These are phyloP conservation scores for Talaromyces pinophilus DNA, from an alignment of 2,329 filamentous ascomycete species.

Conservation along the genomic window DNA sequence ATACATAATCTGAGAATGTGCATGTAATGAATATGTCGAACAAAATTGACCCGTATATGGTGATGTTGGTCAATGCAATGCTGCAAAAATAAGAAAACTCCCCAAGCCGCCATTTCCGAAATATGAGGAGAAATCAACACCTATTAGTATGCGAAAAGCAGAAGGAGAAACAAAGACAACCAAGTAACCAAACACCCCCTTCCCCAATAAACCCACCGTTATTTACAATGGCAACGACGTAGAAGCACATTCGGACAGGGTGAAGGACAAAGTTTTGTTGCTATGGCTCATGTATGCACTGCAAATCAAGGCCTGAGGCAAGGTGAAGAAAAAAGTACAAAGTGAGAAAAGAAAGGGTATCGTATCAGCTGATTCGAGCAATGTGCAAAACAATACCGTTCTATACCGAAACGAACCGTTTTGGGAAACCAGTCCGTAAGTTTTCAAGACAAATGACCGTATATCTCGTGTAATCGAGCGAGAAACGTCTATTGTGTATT, in stretches of 20 bases:
- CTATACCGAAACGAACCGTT: conserved; percentile 1
- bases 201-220: background rate
- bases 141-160: conserved; percentile 18
- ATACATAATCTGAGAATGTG: background rate
- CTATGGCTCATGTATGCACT: conserved; percentile 2
- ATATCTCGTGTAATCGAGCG: background rate
- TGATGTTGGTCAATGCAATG: background rate
- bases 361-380: conserved; percentile 16
- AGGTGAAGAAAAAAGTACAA: background rate
- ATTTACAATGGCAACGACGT: conserved; percentile 7
- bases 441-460: background rate
- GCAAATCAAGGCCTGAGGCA: conserved; percentile 10
- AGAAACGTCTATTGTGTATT: conserved; percentile 19
- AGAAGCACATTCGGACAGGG: background rate
- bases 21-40: background rate
- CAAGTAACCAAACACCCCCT: background rate
- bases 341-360: conserved; percentile 15
- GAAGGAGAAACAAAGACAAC: background rate
- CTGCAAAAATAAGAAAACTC: conserved; percentile 5
- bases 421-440: background rate
- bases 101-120: conserved; percentile 18
- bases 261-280: conserved; percentile 1
- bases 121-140: conserved; percentile 15
- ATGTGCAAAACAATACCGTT: conserved; percentile 13
- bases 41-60: background rate